Evolutionary conservation across 2,329 filamentous ascomycete species (phyloP).

Genomic region (Fusarium zealandicum): DNA sequence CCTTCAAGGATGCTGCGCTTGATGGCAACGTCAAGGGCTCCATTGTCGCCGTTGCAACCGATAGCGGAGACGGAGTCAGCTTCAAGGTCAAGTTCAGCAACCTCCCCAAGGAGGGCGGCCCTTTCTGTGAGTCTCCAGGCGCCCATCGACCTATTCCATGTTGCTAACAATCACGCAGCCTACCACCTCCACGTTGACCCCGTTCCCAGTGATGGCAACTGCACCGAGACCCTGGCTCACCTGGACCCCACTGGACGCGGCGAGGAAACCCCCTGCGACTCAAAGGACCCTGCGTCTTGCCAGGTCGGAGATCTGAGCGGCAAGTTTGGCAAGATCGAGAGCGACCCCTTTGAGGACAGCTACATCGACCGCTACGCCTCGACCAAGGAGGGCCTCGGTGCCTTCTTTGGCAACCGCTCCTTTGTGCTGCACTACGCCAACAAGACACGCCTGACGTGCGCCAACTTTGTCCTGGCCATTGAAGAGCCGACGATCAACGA

Average conservation of each 20-base stretch:
- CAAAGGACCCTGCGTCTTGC: conserved; percentile 65
- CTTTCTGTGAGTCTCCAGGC: conserved; percentile 60
- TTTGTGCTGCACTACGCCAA: conserved; percentile 70
- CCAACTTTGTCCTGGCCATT: conserved; percentile 59
- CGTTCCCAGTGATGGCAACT: conserved; percentile 73
- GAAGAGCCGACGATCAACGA: conserved; percentile 16
- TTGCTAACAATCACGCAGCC: conserved; percentile 50
- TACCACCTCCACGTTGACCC: conserved; percentile 77
- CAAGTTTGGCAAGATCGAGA: conserved; percentile 70
- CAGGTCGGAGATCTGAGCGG: conserved; percentile 80
- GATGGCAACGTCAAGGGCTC: conserved; percentile 63
- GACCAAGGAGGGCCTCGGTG: conserved; percentile 55
- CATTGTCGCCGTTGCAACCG: conserved; percentile 55
- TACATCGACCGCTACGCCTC: conserved; percentile 68
- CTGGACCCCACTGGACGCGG: conserved; percentile 74
- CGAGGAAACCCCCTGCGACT: conserved; percentile 67
- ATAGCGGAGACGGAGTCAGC: conserved; percentile 61
- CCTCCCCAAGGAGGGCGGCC: conserved; percentile 63
- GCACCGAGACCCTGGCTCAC: conserved; percentile 70
- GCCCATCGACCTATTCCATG: background rate
- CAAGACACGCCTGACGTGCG: conserved; percentile 69
- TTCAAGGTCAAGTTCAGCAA: conserved; percentile 65
- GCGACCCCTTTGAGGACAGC: conserved; percentile 55
- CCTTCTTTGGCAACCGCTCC: conserved; percentile 71
- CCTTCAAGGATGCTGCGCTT: conserved; percentile 57